Evolutionary conservation across 2,329 filamentous ascomycete species (phyloP), one percentile per base, ranked within the genome.

Genomic region (Ophiostoma perfectum): DNA sequence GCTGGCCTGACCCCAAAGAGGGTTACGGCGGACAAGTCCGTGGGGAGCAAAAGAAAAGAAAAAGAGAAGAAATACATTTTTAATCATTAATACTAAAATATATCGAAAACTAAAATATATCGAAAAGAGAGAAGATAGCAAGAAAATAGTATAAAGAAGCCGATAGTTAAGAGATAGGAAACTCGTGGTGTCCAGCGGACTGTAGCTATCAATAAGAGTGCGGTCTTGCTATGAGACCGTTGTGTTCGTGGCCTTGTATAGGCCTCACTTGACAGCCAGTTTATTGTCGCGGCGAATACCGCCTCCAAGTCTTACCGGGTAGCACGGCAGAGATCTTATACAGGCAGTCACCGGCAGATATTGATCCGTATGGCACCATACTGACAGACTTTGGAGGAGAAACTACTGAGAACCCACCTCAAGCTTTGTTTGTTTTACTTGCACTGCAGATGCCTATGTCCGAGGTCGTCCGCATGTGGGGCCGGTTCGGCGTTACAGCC

Each of bases 11-110:
- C 60, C 60, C 60, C 14, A 18, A 63, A 8, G 49, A 36, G 64
- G 44, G 7, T 55, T 41, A 41, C 49, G 16, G 65, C 47, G 47
- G 65, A 44, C 65, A 66, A 52, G 36, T 58, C 65, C 65, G 65
- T 38, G 65, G 36, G 36, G 36, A 52, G 6, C 45, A 52, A 6
- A n/a, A 52, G 47, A 52, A 27, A 7, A 9, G 8, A 7, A 55
- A 27, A 52, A 27, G 18, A 2, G 9, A 18, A 11, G 12, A 52
- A 27, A 27, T 3, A 27, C 5, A 27, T 27, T 27, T 2, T 27
- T 27, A 27, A 27, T 27, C 2, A 27, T 27, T n/a, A 52, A 55
- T 9, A 55, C 1, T 3, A 47, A 3, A 55, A 55, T 27, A 27
- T 11, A 8, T 7, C 2, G 14, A 52, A 55, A 27, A 55, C 1